These are phyloP conservation scores for Penicillium lividum DNA, from an alignment of 495 filamentous ascomycete genomes.

Conservation along the genomic window DNA sequence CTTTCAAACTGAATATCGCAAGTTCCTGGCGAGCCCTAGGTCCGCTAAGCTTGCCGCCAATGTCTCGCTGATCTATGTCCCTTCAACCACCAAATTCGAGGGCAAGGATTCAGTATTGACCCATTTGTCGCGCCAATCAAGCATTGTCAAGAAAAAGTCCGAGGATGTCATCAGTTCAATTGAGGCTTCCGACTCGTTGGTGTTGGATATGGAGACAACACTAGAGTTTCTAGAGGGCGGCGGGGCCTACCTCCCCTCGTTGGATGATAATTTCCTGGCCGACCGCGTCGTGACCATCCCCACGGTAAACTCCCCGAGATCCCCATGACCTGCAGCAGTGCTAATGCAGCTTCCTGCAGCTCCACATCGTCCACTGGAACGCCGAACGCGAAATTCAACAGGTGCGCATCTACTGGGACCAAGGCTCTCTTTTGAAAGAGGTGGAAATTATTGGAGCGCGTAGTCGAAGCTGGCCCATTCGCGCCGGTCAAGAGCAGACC, in stretches of 20 bases:
- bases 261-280: slow-evolving; percentile 92
- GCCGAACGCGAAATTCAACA: slow-evolving; percentile 72
- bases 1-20: slow-evolving; percentile 69
- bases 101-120: slow-evolving; percentile 71
- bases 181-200: slow-evolving; percentile 67
- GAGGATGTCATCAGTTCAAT: slow-evolving; percentile 71
- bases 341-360: slow-evolving; percentile 47
- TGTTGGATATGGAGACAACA: slow-evolving; percentile 76
- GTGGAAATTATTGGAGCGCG: slow-evolving; percentile 89
- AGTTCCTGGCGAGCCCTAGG: slow-evolving; percentile 72
- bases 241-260: slow-evolving; percentile 81
- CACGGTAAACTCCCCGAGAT: slow-evolving; percentile 61
- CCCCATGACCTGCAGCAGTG: slow-evolving; percentile 22
- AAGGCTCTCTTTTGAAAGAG: slow-evolving; percentile 87
- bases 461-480: slow-evolving; percentile 91
- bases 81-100: slow-evolving; percentile 75
- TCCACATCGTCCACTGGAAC: slow-evolving; percentile 89
- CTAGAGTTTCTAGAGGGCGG: slow-evolving; percentile 80
- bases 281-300: slow-evolving; percentile 81
- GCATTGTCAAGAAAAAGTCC: slow-evolving; percentile 71
- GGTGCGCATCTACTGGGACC: slow-evolving; percentile 92
- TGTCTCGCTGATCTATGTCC: slow-evolving; percentile 86
- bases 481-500: slow-evolving; percentile 81
- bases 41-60: slow-evolving; percentile 63
- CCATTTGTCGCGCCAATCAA: slow-evolving; percentile 67